These are phyloP conservation scores for Acanthamoeba lugdunensis DNA, from an alignment of 208 protist species.

Conservation along the genomic window DNA sequence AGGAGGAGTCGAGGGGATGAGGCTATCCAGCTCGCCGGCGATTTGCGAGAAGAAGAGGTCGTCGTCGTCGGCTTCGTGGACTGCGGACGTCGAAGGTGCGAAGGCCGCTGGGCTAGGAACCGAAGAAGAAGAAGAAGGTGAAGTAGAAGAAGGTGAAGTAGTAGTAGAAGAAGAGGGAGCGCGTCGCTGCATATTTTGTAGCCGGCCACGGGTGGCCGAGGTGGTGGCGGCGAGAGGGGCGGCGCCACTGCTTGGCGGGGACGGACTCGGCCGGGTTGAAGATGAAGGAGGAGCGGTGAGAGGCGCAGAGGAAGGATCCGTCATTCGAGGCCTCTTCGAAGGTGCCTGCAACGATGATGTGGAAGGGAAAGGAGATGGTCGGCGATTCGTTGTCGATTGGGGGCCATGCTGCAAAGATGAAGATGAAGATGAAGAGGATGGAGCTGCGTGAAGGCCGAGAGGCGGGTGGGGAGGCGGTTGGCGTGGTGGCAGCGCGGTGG, in stretches of 20 bases:
- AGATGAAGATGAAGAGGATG: not conserved
- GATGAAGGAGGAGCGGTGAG: not conserved
- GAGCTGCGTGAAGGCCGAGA: not conserved
- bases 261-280: not conserved
- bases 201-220: not conserved
- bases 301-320: too few species aligned
- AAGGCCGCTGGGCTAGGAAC: not conserved
- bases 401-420: not conserved
- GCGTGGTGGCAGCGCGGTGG: too few species aligned
- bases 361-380: too few species aligned
- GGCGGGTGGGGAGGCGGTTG: not conserved
- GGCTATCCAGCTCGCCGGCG: not conserved
- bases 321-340: too few species aligned
- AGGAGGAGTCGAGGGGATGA: not conserved
- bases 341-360: too few species aligned
- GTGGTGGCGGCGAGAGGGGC: too few species aligned
- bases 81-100: not conserved
- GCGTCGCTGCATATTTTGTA: not conserved
- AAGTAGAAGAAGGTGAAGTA: not conserved
- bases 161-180: not conserved
- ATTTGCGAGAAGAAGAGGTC: conserved; percentile 47
- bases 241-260: too few species aligned
- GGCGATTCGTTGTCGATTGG: not conserved
- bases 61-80: not conserved
- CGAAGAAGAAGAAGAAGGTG: too few species aligned